A percentile compares a stretch with the other conserved stretches of the same genome.
These are phyloP conservation scores for Glarea lozoyensis DNA, from an alignment of 495 filamentous ascomycete genomes.

Conservation along the genomic window DNA sequence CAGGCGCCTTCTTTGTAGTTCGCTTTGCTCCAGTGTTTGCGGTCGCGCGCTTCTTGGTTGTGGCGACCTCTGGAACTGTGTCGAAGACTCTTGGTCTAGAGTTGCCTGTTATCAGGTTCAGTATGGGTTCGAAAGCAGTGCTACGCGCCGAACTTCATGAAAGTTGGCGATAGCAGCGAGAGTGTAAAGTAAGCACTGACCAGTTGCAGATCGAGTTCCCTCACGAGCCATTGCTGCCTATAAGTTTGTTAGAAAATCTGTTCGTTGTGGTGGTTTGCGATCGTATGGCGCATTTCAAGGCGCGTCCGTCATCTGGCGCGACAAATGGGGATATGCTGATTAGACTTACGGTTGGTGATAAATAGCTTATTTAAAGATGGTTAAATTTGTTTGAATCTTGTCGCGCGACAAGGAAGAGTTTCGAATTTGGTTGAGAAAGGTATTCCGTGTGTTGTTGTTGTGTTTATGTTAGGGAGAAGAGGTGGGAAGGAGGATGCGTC, in stretches of 20 bases:
- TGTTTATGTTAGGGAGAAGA: constrained; percentile 6
- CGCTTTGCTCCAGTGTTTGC: constrained; percentile 37
- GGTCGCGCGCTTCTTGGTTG: constrained; percentile 27
- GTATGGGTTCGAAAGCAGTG: constrained; percentile 1
- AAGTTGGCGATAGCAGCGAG: background rate
- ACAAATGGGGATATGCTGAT: too few species aligned
- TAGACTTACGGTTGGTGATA: constrained; percentile 17
- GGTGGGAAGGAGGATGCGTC: background rate
- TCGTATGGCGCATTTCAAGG: constrained; percentile 15
- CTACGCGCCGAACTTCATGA: constrained; percentile 17
- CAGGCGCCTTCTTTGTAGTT: constrained; percentile 19
- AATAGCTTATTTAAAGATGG: background rate
- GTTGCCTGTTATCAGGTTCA: constrained; percentile 31
- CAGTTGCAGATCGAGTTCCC: constrained; percentile 43
- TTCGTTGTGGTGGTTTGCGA: constrained; percentile 21
- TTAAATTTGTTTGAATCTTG: constrained; percentile 4
- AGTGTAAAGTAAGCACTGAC: constrained; percentile 10
- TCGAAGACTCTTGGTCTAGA: constrained; percentile 44
- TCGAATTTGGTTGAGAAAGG: constrained; percentile 4
- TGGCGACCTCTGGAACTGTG: constrained; percentile 39
- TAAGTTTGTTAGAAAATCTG: constrained; percentile 16
- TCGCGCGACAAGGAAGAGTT: constrained; percentile 6
- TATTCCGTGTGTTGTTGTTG: constrained; percentile 7
- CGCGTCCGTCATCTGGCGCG: constrained; percentile 11
- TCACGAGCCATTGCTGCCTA: constrained; percentile 41